Conservation (phyloP, 1,284 basidiomycete genomes). For the Ceratobasidium sp. region DNA sequence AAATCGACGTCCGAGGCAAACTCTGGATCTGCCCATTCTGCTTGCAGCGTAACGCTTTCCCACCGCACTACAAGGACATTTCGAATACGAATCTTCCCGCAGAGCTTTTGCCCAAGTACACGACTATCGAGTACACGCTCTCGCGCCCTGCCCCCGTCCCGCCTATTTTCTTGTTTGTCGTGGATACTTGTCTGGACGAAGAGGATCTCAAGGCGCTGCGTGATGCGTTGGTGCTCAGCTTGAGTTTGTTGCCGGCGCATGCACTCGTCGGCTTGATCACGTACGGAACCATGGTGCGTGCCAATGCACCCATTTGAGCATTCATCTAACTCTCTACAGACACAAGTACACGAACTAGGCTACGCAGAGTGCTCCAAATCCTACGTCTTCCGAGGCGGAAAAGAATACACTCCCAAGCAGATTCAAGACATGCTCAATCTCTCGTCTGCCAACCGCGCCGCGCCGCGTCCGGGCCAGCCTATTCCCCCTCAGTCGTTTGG, state of each 20-base stretch:
- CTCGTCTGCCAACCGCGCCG: conserved; percentile 72
- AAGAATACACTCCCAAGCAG: conserved; percentile 96
- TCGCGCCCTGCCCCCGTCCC: conserved; percentile 89
- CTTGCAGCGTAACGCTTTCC: conserved; percentile 94
- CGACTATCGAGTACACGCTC: conserved; percentile 98
- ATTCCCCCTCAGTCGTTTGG: conserved; percentile 78
- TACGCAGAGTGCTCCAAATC: conserved; percentile 97
- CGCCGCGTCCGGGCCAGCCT: conserved; percentile 84
- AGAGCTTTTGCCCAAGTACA: conserved; percentile 96
- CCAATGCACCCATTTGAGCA: not conserved
- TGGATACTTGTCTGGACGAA: conserved; percentile 97
- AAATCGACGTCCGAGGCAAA: conserved; percentile 98
- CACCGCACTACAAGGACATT: conserved; percentile 99
- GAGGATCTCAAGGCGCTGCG: conserved; percentile 95
- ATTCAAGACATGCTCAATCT: conserved; percentile 99
- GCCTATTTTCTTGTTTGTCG: conserved; percentile 95
- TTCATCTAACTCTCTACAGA: conserved; percentile 54
- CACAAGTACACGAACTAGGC: conserved; percentile 98
- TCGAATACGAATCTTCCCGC: conserved; percentile 96
- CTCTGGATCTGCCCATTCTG: conserved; percentile 99
- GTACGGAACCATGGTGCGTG: conserved; percentile 90
- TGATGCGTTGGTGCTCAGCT: conserved; percentile 90
- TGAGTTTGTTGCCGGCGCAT: conserved; percentile 91
- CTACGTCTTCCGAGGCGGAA: conserved; percentile 99
- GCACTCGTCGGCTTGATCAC: conserved; percentile 96